phyloP scores from a whole-genome alignment of 345 rosid species.

The Salix udensis region DNA sequence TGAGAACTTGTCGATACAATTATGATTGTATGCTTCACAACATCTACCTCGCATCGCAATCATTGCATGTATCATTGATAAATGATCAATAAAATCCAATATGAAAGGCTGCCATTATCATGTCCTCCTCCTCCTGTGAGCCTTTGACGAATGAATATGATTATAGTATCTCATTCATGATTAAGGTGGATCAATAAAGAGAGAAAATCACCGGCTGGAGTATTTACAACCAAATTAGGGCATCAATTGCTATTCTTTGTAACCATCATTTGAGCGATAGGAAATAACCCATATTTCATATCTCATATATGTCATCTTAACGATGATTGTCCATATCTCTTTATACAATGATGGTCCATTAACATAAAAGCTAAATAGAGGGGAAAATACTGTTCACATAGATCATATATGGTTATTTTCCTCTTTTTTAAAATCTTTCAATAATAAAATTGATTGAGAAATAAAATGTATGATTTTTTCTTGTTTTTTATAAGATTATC shows the following conservation, averaged over 20 bases:
- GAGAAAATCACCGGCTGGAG: neutral
- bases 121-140: no score
- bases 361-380: no score
- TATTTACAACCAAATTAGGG: neutral
- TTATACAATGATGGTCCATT: neutral
- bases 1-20: neutral
- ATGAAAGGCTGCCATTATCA: neutral
- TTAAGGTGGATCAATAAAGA: neutral
- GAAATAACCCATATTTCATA: neutral
- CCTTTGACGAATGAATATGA: neutral
- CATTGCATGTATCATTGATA: neutral
- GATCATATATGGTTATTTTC: no score
- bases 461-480: no score
- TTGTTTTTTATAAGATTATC: no score
- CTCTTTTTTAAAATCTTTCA: no score
- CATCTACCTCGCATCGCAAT: neutral
- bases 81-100: neutral
- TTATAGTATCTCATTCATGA: neutral
- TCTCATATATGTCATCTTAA: neutral
- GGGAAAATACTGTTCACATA: no score
- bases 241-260: neutral
- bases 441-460: no score
- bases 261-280: neutral
- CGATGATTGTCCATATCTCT: conserved; percentile 8
- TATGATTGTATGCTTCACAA: neutral